phyloP scores from a whole-genome alignment of 768 basidiomycete genomes.

The Pulveroboletus ravenelii region DNA sequence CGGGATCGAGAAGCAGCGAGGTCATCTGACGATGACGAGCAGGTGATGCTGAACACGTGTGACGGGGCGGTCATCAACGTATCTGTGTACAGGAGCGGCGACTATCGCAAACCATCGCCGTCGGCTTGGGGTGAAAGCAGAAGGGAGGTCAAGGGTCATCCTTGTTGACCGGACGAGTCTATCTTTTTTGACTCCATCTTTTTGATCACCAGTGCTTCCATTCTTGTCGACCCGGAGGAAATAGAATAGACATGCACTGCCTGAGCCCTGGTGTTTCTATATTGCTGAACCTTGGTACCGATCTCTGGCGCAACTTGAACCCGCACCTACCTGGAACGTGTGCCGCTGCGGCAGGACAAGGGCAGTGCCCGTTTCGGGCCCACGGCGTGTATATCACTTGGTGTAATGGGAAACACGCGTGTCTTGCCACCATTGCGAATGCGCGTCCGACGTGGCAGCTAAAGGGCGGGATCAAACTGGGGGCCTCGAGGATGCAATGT shows the following conservation, averaged over 20 bases:
- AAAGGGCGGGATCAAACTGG: background rate
- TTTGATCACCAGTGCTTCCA: background rate
- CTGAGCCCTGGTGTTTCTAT: background rate
- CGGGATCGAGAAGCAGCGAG: background rate
- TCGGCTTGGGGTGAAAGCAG: background rate
- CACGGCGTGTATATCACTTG: background rate
- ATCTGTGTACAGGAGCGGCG: background rate
- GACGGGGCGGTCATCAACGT: background rate
- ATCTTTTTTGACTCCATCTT: constrained; percentile 4
- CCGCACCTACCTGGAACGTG: background rate
- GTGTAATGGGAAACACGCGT: constrained; percentile 2
- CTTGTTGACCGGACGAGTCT: background rate
- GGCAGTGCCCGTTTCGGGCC: background rate
- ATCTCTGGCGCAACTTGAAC: background rate
- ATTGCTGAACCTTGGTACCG: background rate
- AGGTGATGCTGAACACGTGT: background rate
- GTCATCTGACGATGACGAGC: background rate
- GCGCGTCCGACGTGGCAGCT: constrained; percentile 2
- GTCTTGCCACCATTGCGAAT: background rate
- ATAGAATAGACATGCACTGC: background rate
- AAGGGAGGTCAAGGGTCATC: background rate
- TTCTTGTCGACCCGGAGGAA: background rate
- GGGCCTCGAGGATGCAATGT: background rate
- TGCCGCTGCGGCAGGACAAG: background rate
- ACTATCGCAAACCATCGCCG: background rate